Evolutionary conservation across 768 basidiomycete genomes (phyloP).

Genomic region (Mycena floridula): DNA sequence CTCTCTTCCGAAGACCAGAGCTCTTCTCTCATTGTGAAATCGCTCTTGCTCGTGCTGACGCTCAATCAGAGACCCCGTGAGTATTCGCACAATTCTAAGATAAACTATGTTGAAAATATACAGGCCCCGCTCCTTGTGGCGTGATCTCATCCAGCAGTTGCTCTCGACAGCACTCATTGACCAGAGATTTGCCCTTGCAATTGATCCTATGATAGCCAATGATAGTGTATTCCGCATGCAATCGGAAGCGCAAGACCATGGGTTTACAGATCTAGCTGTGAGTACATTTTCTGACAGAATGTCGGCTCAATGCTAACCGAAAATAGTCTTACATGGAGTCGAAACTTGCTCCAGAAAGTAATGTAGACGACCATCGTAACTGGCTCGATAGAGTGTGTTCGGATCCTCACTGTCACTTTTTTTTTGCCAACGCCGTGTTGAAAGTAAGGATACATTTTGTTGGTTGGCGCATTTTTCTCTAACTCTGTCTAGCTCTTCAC

Average conservation of each 20-base stretch:
- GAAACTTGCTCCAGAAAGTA: conserved; percentile 48
- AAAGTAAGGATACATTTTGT: conserved; percentile 37
- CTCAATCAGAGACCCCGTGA: conserved; percentile 18
- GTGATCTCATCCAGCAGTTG: conserved; percentile 53
- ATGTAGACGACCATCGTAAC: conserved; percentile 26
- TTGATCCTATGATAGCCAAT: conserved; percentile 46
- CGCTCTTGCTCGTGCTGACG: conserved; percentile 28
- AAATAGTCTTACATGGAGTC: conserved; percentile 55
- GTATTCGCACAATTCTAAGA: conserved; percentile 19
- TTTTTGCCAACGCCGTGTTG: conserved; percentile 49
- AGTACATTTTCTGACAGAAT: no score
- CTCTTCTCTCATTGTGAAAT: conserved; percentile 51
- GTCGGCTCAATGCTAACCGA: no score
- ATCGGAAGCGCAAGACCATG: conserved; percentile 54
- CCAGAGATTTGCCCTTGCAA: conserved; percentile 38
- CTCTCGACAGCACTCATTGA: conserved; percentile 50
- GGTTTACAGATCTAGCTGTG: no score
- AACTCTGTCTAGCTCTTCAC: conserved; percentile 53
- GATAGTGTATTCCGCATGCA: conserved; percentile 44
- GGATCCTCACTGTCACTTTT: conserved; percentile 51
- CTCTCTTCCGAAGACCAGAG: conserved; percentile 45
- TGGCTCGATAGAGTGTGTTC: conserved; percentile 43
- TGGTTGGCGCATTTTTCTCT: no score
- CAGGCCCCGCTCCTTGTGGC: conserved; percentile 29
- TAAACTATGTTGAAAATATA: not conserved